Base-by-base conservation (phyloP, 2,329 filamentous ascomycete species). In the Sporothrix euskadiensis region DNA sequence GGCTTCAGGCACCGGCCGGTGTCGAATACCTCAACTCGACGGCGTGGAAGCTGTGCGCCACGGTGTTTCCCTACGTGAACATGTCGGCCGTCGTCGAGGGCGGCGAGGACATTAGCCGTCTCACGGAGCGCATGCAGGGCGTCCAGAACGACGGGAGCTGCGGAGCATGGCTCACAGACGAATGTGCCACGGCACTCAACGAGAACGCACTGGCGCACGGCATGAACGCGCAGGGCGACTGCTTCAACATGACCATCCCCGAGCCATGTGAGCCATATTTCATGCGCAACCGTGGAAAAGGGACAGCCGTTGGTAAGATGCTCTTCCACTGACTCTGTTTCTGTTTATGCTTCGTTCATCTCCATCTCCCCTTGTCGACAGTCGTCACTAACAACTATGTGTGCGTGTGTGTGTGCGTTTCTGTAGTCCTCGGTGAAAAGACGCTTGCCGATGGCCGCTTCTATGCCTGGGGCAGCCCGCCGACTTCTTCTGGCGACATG, bases 11-110 rank as follows among this genome's bases (percentile, higher is more conserved):
- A 26, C 72, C 73, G 4, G 19, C 32, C 9, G 66, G 65, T 30
- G 71, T 71, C 19, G 16, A 32, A 2, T 32, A 14, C 10, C 39
- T 74, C 52, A 71, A 74, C 44, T 4, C 57, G 19, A 70, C 63
- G 4, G 57, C 63, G 14, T 75, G 74, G 74, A 63, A 47, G 61
- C 16, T 75, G 22, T 75, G 74, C 30, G 74, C 74, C 9, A 73
- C 74, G 6, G 74, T 75, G 6, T 74, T 73, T 26, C 71, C 73
- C 0, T 68, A 52, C 22, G 69, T 71, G 16, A 71, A 73, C 69
- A 68, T 71, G 65, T 56, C 70, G 16, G 63, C 65, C 9, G 35
- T 63, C 26, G 12, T 35, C 44, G 14, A 69, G 12, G 44, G 44
- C 22, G 44, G 26, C 12, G 44, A 54, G 32, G 30, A n/a, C 12